Percentiles rank a stretch among this genome's conserved stretches.
phyloP scores from a whole-genome alignment of 768 basidiomycete species.

The Boletus tylopilopsis region DNA sequence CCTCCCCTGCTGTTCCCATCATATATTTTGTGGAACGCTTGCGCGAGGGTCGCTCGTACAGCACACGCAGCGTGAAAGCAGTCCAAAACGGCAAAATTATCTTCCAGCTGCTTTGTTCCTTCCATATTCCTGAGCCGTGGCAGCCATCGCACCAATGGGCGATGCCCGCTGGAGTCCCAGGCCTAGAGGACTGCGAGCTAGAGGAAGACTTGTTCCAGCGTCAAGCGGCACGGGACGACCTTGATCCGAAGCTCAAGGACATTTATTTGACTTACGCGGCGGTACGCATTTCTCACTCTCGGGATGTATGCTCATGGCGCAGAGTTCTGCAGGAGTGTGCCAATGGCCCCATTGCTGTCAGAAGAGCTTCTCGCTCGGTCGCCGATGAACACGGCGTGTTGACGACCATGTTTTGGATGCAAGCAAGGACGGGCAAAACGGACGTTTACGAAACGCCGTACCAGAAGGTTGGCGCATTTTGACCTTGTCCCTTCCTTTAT shows the following conservation, averaged over 20 bases:
- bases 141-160: constrained; percentile 67
- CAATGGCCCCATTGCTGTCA: constrained; percentile 67
- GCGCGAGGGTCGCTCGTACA: constrained; percentile 71
- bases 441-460: constrained; percentile 66
- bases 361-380: constrained; percentile 44
- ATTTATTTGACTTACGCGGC: constrained; percentile 26
- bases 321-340: constrained; percentile 52
- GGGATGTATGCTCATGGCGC: constrained; percentile 25
- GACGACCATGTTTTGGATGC: constrained; percentile 76
- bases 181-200: constrained; percentile 60
- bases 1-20: constrained; percentile 68
- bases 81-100: constrained; percentile 50
- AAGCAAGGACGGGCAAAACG: constrained; percentile 51
- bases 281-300: constrained; percentile 15
- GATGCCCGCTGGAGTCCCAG: constrained; percentile 53
- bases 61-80: constrained; percentile 61
- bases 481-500: background rate
- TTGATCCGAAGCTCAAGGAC: constrained; percentile 34
- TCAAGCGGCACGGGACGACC: constrained; percentile 25
- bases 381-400: constrained; percentile 44
- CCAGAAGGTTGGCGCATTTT: constrained; percentile 55
- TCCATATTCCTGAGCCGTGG: constrained; percentile 75
- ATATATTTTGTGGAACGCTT: constrained; percentile 75
- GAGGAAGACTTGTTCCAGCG: constrained; percentile 44
- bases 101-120: constrained; percentile 74